A percentile compares a stretch with the other conserved stretches of the same genome.
These are phyloP conservation scores for Macaranga tanarius DNA, from an alignment of 441 rosid species.

Conservation along the genomic window DNA sequence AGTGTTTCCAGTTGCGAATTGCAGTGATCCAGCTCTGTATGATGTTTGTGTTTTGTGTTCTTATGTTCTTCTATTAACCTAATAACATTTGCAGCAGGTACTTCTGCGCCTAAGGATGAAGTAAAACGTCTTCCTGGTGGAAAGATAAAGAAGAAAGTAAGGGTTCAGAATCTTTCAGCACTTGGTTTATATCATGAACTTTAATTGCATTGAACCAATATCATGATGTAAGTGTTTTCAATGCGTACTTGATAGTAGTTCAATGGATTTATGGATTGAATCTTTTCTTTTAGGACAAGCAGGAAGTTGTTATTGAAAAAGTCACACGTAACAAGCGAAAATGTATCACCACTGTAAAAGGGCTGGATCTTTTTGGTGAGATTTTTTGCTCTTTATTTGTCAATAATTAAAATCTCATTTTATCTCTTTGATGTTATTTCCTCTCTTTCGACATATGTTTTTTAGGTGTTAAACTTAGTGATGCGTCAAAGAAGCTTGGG, in stretches of 20 bases:
- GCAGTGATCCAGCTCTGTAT: neutral
- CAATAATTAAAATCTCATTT: neutral
- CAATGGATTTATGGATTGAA: neutral
- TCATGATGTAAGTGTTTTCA: neutral
- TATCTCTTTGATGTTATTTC: neutral
- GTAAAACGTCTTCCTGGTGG: constrained; percentile 96
- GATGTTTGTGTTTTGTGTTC: neutral
- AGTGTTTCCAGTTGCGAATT: neutral
- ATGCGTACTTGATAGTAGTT: neutral
- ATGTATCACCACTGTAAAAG: constrained; percentile 86
- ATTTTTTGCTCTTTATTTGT: constrained; percentile 18
- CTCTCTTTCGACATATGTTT: neutral
- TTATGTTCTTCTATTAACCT: neutral
- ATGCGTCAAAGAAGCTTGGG: constrained; percentile 89
- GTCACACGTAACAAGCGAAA: constrained; percentile 90
- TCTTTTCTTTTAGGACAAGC: constrained; percentile 56
- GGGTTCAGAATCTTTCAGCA: neutral
- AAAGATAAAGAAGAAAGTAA: constrained; percentile 91
- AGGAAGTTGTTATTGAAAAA: constrained; percentile 88
- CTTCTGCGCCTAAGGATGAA: constrained; percentile 60
- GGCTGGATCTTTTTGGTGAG: constrained; percentile 92
- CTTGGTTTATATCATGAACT: neutral
- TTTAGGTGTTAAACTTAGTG: constrained; percentile 83
- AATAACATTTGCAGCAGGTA: constrained; percentile 28
- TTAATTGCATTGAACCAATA: neutral